Conservation (phyloP, 1,139 yeast species). For the Nakaseomyces sp. region DNA sequence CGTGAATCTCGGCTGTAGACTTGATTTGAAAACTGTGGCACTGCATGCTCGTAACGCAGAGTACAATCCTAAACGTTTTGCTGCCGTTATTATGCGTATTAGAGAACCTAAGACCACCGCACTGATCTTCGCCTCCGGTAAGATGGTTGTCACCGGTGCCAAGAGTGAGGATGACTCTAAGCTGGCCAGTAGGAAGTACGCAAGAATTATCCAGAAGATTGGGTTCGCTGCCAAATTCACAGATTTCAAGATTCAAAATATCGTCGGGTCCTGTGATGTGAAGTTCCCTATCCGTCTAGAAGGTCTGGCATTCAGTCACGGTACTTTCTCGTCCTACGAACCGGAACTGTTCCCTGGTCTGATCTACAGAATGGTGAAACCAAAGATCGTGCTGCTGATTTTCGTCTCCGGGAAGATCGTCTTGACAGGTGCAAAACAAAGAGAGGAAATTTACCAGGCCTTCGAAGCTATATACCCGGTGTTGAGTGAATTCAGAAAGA, state of each 20-base stretch:
- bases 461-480: slow-evolving; percentile 98
- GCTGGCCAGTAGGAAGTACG: slow-evolving; percentile 93
- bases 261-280: slow-evolving; percentile 97
- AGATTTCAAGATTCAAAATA: slow-evolving; percentile 94
- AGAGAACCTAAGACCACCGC: slow-evolving; percentile 99
- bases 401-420: slow-evolving; percentile 97
- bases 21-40: slow-evolving; percentile 94
- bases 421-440: slow-evolving; percentile 96
- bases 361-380: slow-evolving; percentile 98
- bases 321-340: slow-evolving; percentile 96
- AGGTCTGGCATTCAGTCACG: slow-evolving; percentile 97
- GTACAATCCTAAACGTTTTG: slow-evolving; percentile 95
- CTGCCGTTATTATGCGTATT: slow-evolving; percentile 98
- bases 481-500: slow-evolving; percentile 90
- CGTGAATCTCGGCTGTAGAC: slow-evolving; percentile 89
- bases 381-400: slow-evolving; percentile 89
- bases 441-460: slow-evolving; percentile 97
- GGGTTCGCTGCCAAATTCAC: slow-evolving; percentile 96
- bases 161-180: slow-evolving; percentile 97
- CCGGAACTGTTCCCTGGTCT: slow-evolving; percentile 98
- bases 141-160: slow-evolving; percentile 99
- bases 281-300: slow-evolving; percentile 95
- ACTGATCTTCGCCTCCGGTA: slow-evolving; percentile 94
- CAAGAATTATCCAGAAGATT: slow-evolving; percentile 93
- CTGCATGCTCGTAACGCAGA: slow-evolving; percentile 98